phyloP scores from a whole-genome alignment of 768 basidiomycete genomes.

The Kwoniella dendrophila region DNA sequence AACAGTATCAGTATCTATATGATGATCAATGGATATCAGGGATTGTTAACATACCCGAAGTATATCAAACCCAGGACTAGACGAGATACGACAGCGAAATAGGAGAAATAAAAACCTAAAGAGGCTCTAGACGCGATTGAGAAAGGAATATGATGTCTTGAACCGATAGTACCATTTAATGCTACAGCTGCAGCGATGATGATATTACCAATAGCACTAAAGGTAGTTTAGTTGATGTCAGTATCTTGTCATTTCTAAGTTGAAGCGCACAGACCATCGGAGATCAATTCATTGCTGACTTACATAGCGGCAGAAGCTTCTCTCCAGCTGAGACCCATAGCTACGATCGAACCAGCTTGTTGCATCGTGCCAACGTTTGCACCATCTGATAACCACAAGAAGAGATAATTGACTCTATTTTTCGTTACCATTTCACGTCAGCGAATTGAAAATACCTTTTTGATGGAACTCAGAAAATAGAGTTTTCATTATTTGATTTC shows the following conservation, averaged over 20 bases:
- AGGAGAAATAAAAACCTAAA: constrained; percentile 87
- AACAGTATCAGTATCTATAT: background rate
- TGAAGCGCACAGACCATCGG: constrained; percentile 61
- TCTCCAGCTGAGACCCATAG: constrained; percentile 46
- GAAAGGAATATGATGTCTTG: constrained; percentile 75
- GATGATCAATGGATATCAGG: background rate
- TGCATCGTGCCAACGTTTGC: constrained; percentile 54
- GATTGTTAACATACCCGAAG: constrained; percentile 54
- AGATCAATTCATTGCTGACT: constrained; percentile 19
- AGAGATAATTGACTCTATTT: constrained; percentile 45
- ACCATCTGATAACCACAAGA: constrained; percentile 50
- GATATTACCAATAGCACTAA: constrained; percentile 70
- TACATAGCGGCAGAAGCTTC: constrained; percentile 49
- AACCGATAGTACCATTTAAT: constrained; percentile 75
- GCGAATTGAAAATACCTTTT: background rate
- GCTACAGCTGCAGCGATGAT: constrained; percentile 75
- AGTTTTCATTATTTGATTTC: background rate
- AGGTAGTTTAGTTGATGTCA: constrained; percentile 23
- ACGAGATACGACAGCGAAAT: constrained; percentile 78
- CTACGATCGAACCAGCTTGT: constrained; percentile 48
- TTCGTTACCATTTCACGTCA: background rate
- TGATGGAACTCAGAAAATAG: too few species aligned
- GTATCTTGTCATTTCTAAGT: constrained; percentile 58
- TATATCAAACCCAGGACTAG: constrained; percentile 78
- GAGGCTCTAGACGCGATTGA: constrained; percentile 79